Base-by-base conservation (phyloP, 2,329 filamentous ascomycete species). In the Claviceps humidiphila region DNA sequence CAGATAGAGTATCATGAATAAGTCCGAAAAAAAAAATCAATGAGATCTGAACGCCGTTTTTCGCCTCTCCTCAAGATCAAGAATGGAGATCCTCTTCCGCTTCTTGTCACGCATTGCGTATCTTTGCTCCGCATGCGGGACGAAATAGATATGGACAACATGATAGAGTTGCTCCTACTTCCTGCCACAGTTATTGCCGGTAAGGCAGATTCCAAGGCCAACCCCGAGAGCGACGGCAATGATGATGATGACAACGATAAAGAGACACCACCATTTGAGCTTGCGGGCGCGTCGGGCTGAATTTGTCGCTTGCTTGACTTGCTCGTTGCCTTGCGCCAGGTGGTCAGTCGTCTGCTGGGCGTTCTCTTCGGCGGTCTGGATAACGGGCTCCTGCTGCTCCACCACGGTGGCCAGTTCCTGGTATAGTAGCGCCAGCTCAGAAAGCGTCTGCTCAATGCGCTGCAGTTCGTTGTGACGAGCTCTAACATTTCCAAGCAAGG, bases 381-480 rank as follows among this genome's bases (percentile, higher is more conserved):
- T 76, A 47, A 80, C 71, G 17, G 74, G 69, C 54, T 89, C 85
- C 63, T 91, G 86, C 61, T 83, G 76, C 59, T 87, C 79, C 54
- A 91, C 81, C 55, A 85, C 74, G 59, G 85, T 80, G 54, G 85
- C 84, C 56, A 93, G 80, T 61, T 90, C 82, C 58, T 82, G 74
- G 72, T 89, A 89, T 60, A 91, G 76, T 47, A 76, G 65, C 26
- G 80, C 76, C 43, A 91, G 77, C 65, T 91, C 84, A 39, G 73
- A 71, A 57, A 91, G 76, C 5, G 85, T 89, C 64, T 79, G 75
- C 68, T 91, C 86, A 59, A 93, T 91, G 67, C 80, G 81, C 70
- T 87, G 80, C 57, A 91, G 82, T 69, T 91, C 87, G 64, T 86
- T 87, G 74, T 91, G 87, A 52, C 87, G 85, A 40, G 85, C 86